Evolutionary conservation across 371 early-diverging fungal genomes (phyloP), one percentile per base, ranked within the genome.

Genomic region (Mucor circinelloides): DNA sequence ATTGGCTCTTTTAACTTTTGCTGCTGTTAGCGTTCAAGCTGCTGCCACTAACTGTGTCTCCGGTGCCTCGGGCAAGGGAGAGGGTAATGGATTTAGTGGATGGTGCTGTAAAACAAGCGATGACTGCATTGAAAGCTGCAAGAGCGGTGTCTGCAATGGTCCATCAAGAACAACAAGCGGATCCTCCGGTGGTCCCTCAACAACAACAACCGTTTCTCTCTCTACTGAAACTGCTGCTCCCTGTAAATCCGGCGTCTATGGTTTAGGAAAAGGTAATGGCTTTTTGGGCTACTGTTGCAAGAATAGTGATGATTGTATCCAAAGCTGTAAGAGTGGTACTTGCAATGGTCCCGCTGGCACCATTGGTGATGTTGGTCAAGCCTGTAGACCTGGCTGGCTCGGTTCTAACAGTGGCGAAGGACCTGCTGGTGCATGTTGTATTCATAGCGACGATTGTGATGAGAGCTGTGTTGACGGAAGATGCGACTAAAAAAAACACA

Each of bases 381-480:
- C 52, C 25, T 21, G 52, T 13, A 23, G 23, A 6, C 27, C 52
- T 57, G 21, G 57, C 19, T 19, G 17, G 5, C 5, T 8, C 15
- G 68, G 68, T 40, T 30, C 52, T n/a, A 38, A 27, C 7, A 54
- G 54, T 23, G 63, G 63, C 7, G 36, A 54, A 17, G 63, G 63
- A 0, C 54, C 55, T 19, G 25, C 32, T 8, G 25, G 17, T 4
- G 68, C 64, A n/a, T 68, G 68, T 9, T 68, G 68, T 25, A 15
- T 23, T n/a, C 23, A 48, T 27, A 61, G 62, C 27, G 52, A 44
- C 12, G 68, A 68, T 8, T 68, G 68, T 44, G 8, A 44, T 19
- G 68, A 64, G 48, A 64, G 58, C 58, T 68, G 68, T 28, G 28
- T 63, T 10, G 40, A 63, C 13, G 68, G 64, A 36, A 58, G 50